Conservation (phyloP, 257 asterid genomes). For the Thymus mandschuricus region DNA sequence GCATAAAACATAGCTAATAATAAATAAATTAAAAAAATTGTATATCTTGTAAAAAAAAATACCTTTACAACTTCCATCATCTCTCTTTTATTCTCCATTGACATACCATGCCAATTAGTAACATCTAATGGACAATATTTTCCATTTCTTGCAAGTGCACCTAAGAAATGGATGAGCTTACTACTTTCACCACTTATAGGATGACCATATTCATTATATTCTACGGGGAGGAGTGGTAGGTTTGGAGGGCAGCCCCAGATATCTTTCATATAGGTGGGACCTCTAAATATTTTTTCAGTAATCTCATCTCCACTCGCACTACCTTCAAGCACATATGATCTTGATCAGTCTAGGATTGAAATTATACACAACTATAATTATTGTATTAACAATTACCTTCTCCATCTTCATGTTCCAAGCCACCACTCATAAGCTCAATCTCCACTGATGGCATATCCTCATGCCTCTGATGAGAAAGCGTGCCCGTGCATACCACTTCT, state of each 20-base stretch:
- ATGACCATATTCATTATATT: constrained; percentile 4
- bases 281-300: not conserved
- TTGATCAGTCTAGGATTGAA: too few species aligned
- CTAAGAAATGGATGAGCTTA: constrained; percentile 13
- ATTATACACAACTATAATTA: too few species aligned
- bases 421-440: too few species aligned
- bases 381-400: too few species aligned
- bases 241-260: constrained; percentile 1
- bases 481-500: too few species aligned
- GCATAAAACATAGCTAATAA: not conserved
- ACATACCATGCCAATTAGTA: not conserved
- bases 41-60: not conserved
- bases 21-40: not conserved
- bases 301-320: not conserved
- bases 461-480: too few species aligned
- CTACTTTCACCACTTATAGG: constrained; percentile 11
- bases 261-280: constrained; percentile 3
- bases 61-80: constrained; percentile 18
- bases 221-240: not conserved
- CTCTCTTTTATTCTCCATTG: not conserved
- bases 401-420: too few species aligned
- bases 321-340: too few species aligned
- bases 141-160: constrained; percentile 23
- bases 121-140: constrained; percentile 23
- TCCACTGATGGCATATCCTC: too few species aligned